Evolutionary conservation across 1,284 basidiomycete species (phyloP), one percentile per base, ranked within the genome.

Genomic region (Leccinum griseonigrum): DNA sequence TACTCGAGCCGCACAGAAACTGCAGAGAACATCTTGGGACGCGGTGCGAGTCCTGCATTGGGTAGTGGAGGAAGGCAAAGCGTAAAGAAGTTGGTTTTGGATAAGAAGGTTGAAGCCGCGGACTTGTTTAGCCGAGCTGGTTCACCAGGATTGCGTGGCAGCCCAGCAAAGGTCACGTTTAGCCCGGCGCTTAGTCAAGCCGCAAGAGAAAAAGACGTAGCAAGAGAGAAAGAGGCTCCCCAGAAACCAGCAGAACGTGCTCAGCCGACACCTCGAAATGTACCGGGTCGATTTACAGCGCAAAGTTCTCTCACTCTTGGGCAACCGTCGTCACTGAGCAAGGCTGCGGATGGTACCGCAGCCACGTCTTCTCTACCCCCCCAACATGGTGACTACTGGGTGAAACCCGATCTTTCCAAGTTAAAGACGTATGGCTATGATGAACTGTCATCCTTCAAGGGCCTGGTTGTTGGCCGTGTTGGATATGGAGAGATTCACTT

Each of bases 11-110:
- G 81, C 5, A 67, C 71, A 26, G 81, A 81, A 34, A 79, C 79
- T 4, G 78, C 85, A 11, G 87, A 89, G 59, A 72, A 77, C 6
- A 81, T 86, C 65, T 64, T 85, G 31, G 81, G 81, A 28, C 82
- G 83, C 36, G 89, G 77, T 69, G 84, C 87, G 29, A 92, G 91
- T 79, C 76, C 95, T 71, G 79, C 87, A 69, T 72, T 91, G 55
- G 81, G 90, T 67, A 87, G 85, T 62, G 86, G 87, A n/a, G 77
- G 78, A 26, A 84, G 91, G 46, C 86, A 90, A 61, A 97, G 93
- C 73, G 94, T 98, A 64, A 99, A 98, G 83, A 97, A 97, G 75
- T 85, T 99, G 59, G 90, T 96, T 46, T 77, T 98, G 60, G 91
- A 95, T 71, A 92, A 89, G 74, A 91, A 87, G 70, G 80, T 91